phyloP scores from a whole-genome alignment of 140 eudicot genomes.

The Ambrosia hybrid region DNA sequence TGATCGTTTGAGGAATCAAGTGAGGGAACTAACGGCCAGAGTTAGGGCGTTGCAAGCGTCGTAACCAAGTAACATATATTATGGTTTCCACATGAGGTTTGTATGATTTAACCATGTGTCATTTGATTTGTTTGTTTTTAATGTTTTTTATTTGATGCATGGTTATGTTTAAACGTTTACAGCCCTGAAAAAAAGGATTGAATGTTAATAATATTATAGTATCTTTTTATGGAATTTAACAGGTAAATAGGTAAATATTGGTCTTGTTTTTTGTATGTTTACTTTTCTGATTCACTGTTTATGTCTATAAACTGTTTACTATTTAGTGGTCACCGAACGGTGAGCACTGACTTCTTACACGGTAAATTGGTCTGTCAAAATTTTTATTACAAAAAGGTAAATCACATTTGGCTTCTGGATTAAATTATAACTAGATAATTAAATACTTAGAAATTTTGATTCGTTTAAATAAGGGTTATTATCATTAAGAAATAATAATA shows the following conservation, averaged over 20 bases:
- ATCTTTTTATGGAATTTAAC: background rate
- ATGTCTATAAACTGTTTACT: background rate
- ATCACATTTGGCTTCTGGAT: background rate
- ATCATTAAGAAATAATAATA: too few species aligned
- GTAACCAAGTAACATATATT: slow-evolving; percentile 16
- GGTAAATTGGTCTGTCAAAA: slow-evolving; percentile 13
- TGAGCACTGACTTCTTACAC: slow-evolving; percentile 7
- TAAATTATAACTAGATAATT: too few species aligned
- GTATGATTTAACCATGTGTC: slow-evolving; percentile 2
- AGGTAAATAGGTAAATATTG: background rate
- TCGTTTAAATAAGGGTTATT: too few species aligned
- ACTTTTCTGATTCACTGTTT: background rate
- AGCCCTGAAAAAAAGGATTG: background rate
- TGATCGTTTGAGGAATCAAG: slow-evolving; percentile 83
- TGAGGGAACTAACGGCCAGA: slow-evolving; percentile 74
- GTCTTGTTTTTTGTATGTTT: background rate
- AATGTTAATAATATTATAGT: background rate
- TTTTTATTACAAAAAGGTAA: background rate
- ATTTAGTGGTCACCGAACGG: slow-evolving; percentile 5
- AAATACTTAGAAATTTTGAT: too few species aligned
- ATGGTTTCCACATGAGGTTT: background rate
- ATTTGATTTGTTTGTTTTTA: background rate
- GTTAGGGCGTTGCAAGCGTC: slow-evolving; percentile 89
- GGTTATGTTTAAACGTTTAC: background rate
- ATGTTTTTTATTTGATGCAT: background rate